Base-by-base conservation (phyloP, 129 eudicot species). In the Escallonia herrerae region DNA sequence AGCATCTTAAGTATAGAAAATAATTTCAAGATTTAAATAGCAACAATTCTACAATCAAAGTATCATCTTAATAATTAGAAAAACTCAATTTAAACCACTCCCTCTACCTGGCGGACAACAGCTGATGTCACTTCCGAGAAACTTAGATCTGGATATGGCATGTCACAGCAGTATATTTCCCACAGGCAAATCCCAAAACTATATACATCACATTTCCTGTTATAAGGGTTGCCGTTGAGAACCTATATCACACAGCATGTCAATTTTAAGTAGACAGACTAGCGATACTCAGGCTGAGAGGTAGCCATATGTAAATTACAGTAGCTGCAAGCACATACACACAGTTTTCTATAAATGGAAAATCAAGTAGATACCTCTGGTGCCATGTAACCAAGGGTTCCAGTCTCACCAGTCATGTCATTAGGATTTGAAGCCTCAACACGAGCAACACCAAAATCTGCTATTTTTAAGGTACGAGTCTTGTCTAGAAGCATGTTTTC, bases 141-240 rank as follows among this genome's bases (percentile, higher is more conserved):
- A 57, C 97, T 90, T 63, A 90, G 95, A 66, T 90, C 90, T 11
- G 95, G 97, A 82, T 90, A 90, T 49, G 97, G 95, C 97, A 90
- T 90, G 79, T 90, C 91, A 70, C 97, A 90, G 69, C 97, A 90
- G 64, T 90, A 90, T 65, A 86, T 90, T 77, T 90, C 97, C 97
- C 97, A 90, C 39, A 90, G 74, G 75, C 97, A 90, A 15, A 90
- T 86, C 40, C 97, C 97, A 56, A 86, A 90, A 63, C 95, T 90
- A 74, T 90, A 90, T 8, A 90, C 97, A 67, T 90, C 97, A 1
- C 97, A 90, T 72, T 84, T 90, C 80, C 91, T 64, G 60, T 90
- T 86, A 54, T 90, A 90, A 6, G 97, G 86, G 60, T 80, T 81
- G 8, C 97, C 97, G 71, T 84, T 84, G 49, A 86, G 85, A 52